Conservation (phyloP, 2,329 filamentous ascomycete species). For the Epichloe aotearoae region DNA sequence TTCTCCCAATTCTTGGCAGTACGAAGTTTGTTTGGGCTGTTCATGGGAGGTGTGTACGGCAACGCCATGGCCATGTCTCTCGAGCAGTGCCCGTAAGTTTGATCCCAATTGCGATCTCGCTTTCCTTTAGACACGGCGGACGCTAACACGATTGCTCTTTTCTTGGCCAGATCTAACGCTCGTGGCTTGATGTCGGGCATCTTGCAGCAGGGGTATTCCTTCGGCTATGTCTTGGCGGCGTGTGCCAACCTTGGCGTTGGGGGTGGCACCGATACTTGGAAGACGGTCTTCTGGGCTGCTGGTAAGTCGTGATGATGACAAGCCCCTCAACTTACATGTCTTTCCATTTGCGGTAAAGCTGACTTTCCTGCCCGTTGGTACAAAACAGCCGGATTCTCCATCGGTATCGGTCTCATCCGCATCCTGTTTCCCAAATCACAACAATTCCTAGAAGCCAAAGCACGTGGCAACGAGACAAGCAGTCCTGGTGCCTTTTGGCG, state of each 20-base stretch:
- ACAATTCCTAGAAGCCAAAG: slow-evolving; percentile 60
- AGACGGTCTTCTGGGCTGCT: slow-evolving; percentile 62
- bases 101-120: too few species aligned
- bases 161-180: slow-evolving; percentile 38
- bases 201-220: slow-evolving; percentile 67
- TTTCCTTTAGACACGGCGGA: neutral
- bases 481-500: slow-evolving; percentile 47
- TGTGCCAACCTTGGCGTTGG: slow-evolving; percentile 64
- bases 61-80: slow-evolving; percentile 68
- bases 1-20: slow-evolving; percentile 67
- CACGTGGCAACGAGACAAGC: slow-evolving; percentile 36
- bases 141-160: slow-evolving; percentile 8
- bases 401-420: slow-evolving; percentile 54
- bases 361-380: neutral
- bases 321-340: neutral
- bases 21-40: slow-evolving; percentile 58
- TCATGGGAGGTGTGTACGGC: slow-evolving; percentile 73
- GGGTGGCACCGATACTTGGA: slow-evolving; percentile 50
- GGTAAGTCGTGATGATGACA: slow-evolving; percentile 15
- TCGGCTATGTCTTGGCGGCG: slow-evolving; percentile 69
- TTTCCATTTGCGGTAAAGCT: neutral
- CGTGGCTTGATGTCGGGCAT: slow-evolving; percentile 73
- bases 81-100: slow-evolving; percentile 52
- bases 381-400: slow-evolving; percentile 44
- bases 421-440: slow-evolving; percentile 60